phyloP scores from a whole-genome alignment of 768 basidiomycete genomes.

The Fomitopsis serialis region DNA sequence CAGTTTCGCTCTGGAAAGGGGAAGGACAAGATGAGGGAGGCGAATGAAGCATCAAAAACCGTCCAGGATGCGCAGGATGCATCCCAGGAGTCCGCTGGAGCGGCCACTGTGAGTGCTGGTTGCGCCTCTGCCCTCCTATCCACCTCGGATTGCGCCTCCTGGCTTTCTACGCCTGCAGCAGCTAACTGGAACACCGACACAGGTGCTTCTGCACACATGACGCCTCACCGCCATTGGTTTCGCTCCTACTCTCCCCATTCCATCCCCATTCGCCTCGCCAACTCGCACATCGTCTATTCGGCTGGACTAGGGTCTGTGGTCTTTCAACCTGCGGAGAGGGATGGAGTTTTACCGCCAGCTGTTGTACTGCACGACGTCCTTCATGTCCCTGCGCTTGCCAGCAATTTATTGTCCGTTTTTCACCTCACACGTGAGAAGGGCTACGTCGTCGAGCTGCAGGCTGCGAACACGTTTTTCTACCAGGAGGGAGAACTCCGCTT shows the following conservation, averaged over 20 bases:
- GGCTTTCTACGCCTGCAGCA: too few species aligned
- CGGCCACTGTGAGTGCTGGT: slow-evolving; percentile 1
- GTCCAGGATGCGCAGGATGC: background rate
- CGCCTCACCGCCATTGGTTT: slow-evolving; percentile 7
- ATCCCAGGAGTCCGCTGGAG: background rate
- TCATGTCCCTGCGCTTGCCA: slow-evolving; percentile 5
- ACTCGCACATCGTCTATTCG: background rate
- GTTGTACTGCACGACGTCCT: slow-evolving; percentile 2
- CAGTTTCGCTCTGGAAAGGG: background rate
- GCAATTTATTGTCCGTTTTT: slow-evolving; percentile 5
- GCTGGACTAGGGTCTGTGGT: slow-evolving; percentile 2
- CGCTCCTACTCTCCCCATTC: slow-evolving; percentile 6
- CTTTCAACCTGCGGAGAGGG: slow-evolving; percentile 13
- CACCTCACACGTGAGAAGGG: slow-evolving; percentile 2
- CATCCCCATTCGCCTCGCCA: background rate
- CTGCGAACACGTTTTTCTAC: slow-evolving; percentile 1
- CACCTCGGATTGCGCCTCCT: background rate
- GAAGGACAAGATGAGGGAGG: background rate
- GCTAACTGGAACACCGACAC: slow-evolving; percentile 8
- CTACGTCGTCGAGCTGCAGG: background rate
- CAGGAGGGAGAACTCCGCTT: slow-evolving; percentile 7
- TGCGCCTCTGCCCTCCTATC: slow-evolving; percentile 5
- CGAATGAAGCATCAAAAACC: background rate
- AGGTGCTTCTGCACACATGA: slow-evolving; percentile 11
- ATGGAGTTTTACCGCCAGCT: background rate